A percentile compares a stretch with the other conserved stretches of the same genome.
Evolutionary conservation across 495 filamentous ascomycete genomes (phyloP).

Genomic region (Aspergillus bertholletiae): DNA sequence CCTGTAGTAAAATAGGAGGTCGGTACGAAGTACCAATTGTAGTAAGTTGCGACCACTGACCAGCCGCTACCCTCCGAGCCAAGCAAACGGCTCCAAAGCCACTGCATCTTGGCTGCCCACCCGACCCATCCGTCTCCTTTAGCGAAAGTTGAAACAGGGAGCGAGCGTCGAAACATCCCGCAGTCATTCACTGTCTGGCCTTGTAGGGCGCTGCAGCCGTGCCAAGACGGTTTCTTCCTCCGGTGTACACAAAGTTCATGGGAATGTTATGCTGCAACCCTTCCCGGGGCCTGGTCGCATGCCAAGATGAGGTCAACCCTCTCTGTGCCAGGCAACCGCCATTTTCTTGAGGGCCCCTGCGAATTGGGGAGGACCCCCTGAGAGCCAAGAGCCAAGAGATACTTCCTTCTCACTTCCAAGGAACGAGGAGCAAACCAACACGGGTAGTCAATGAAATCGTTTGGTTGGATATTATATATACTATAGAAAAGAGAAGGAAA

Average conservation of each 20-base stretch:
- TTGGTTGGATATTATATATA: background rate
- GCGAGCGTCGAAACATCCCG: background rate
- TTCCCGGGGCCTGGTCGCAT: background rate
- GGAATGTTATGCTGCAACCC: background rate
- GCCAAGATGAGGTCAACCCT: background rate
- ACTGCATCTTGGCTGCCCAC: background rate
- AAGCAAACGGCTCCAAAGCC: background rate
- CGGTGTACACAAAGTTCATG: background rate
- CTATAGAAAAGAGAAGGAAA: too few relatives aligned
- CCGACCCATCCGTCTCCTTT: background rate
- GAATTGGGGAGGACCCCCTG: too few relatives aligned
- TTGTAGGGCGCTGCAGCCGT: slow-evolving; percentile 3
- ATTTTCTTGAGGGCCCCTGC: background rate
- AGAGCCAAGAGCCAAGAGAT: background rate
- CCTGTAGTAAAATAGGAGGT: background rate
- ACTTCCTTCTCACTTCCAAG: background rate
- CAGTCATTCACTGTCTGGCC: background rate
- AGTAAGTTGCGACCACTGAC: background rate
- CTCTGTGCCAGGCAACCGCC: slow-evolving; percentile 1
- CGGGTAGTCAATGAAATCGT: background rate
- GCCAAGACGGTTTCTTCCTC: slow-evolving; percentile 1
- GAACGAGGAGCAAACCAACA: background rate
- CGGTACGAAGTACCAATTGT: too few relatives aligned
- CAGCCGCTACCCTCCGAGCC: background rate
- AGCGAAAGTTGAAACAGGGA: background rate